Percentiles rank a stretch among this genome's conserved stretches.
These are phyloP conservation scores for Triticum aestivum DNA, from an alignment of 176 grass and related monocot genomes.

Conservation along the genomic window DNA sequence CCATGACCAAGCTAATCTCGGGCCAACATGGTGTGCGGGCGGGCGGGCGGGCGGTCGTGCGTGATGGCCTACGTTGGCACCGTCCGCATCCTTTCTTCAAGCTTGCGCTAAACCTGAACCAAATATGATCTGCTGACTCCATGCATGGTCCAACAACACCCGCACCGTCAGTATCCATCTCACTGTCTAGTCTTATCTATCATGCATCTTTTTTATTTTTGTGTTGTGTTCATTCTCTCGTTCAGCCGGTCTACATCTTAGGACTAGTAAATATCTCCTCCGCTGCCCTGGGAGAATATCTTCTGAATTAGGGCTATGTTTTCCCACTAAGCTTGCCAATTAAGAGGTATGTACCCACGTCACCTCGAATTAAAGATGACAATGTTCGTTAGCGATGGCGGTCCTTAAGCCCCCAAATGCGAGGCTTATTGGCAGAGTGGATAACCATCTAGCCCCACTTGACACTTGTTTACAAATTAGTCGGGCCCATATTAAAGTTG, in stretches of 20 bases:
- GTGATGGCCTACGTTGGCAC: slow-evolving; percentile 1
- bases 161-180: neutral
- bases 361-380: slow-evolving; percentile 14
- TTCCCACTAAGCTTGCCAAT: neutral
- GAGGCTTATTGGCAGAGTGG: no score
- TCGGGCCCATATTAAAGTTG: no score
- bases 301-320: neutral
- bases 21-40: no score
- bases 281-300: neutral
- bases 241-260: neutral
- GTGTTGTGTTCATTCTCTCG: neutral
- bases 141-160: neutral
- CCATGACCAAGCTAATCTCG: neutral
- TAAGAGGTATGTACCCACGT: neutral
- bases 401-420: neutral
- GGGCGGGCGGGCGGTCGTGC: neutral
- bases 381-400: slow-evolving; percentile 17
- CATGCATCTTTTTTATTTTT: neutral
- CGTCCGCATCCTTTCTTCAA: neutral
- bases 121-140: slow-evolving; percentile 1
- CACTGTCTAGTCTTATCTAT: neutral
- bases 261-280: neutral
- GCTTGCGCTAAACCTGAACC: neutral
- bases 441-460: neutral
- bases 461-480: neutral